Evolutionary conservation across 2,329 filamentous ascomycete species (phyloP).

Genomic region (Xylariaceae sp.): DNA sequence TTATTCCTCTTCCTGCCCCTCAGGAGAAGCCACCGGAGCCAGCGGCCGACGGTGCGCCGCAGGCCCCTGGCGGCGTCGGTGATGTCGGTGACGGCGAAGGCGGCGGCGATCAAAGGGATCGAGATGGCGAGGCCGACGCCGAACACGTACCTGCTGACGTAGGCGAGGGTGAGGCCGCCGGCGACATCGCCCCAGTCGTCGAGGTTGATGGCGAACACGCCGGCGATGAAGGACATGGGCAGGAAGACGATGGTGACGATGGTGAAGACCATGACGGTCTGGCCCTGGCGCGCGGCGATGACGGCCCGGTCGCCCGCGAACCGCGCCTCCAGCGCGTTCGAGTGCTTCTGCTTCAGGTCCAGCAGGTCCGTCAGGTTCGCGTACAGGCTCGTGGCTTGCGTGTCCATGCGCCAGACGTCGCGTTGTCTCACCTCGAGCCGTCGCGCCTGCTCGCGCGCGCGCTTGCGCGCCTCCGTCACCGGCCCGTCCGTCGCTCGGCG

Average conservation of each 20-base stretch:
- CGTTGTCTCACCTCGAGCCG: constrained; percentile 60
- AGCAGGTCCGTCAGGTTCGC: constrained; percentile 63
- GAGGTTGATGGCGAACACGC: constrained; percentile 48
- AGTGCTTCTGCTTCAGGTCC: constrained; percentile 70
- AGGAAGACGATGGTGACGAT: constrained; percentile 50
- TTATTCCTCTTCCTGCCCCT: not conserved
- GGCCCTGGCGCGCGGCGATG: constrained; percentile 55
- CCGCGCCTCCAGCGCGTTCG: constrained; percentile 67
- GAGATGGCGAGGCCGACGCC: constrained; percentile 46
- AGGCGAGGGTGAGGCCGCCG: constrained; percentile 46
- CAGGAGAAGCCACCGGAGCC: not conserved
- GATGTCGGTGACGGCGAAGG: constrained; percentile 43
- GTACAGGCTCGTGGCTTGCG: constrained; percentile 63
- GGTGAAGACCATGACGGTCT: constrained; percentile 49
- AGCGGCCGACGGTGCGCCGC: not conserved
- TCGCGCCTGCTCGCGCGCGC: constrained; percentile 59
- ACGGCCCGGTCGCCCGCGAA: constrained; percentile 64
- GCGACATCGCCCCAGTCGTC: constrained; percentile 53
- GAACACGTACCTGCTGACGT: constrained; percentile 58
- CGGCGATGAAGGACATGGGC: constrained; percentile 48
- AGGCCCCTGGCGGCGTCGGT: constrained; percentile 23
- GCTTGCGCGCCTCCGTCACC: constrained; percentile 53
- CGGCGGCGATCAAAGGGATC: constrained; percentile 42
- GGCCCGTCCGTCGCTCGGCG: constrained; percentile 28
- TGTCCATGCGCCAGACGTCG: constrained; percentile 66